Base-by-base conservation (phyloP, 148 eudicot genomes). In the Linanthus parryae region DNA sequence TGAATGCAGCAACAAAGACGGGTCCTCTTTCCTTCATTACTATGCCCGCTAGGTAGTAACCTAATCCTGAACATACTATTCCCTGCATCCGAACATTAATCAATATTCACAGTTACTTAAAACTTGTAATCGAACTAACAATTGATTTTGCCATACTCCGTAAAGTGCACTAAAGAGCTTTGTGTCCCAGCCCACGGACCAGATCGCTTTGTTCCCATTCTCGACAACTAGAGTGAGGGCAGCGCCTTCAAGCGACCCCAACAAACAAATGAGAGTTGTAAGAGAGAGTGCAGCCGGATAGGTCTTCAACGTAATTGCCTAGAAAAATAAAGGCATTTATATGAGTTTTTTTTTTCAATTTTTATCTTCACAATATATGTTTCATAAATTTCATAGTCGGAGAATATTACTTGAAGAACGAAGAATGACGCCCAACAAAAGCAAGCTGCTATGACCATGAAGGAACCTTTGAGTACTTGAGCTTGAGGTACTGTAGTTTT, bases 231-330 rank as follows among this genome's bases (percentile, higher is more conserved):
- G 41, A 14, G 98, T 85, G 15, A 79, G 64, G 5, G 64, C 29
- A 10, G 61, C 38, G 4, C 89, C 81, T 75, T 81, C 77, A 33
- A 84, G 14, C 3, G 78, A 57, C 2, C 94, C 98, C 29, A 63
- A 61, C 48, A 66, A 23, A 52, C 98, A 84, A 58, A 92, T 78
- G 63, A 77, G 34, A n/a, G 79, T 61, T 2, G 96, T 79, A n/a
- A 87, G 71, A 10, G 94, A 84, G 24, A 92, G 84, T 28, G 71
- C 83, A 9, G 96, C 94, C 23, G 94, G 96, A 43, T 92, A 92
- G 11, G 87, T 48, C 70, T 65, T 68, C 60, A 87, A 60, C 7
- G 90, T 80, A 11, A 74, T 30, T 30, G 91, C 90, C 98, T 87
- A 37, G 20, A 42, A 10, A 40, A 27, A 31, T 56, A 5, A 12